Evolutionary conservation across 129 eudicot species (phyloP), one percentile per base, ranked within the genome.

Genomic region (Chrysanthemum lavandulifolium): DNA sequence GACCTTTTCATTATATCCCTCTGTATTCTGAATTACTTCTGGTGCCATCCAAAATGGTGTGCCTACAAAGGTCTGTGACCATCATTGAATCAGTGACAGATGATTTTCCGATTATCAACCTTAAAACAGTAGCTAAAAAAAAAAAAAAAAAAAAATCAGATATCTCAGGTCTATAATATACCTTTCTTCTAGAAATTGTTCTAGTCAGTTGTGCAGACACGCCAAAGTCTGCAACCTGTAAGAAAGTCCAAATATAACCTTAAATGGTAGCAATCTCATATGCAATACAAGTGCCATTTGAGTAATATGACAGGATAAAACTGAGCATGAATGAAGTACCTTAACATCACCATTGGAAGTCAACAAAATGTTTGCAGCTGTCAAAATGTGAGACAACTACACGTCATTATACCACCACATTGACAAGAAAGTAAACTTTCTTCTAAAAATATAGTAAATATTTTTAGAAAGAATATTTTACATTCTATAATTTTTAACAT

Each of bases 11-110:
- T 89, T 87, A 84, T 93, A 93, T 68, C 98, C 98, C 15, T 89
- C 98, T n/a, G 95, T 79, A 82, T 93, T 93, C 75, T 93, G 98
- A 82, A 93, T 93, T 45, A 93, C 98, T 81, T 93, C 98, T 23
- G 98, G 98, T 29, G 98, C 98, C 98, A 93, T 93, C 98, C 98
- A 93, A 79, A 93, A 93, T 56, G 98, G 98, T 48, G 98, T 93
- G 75, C 98, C 98, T 80, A 93, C 98, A 86, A 93, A 93, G 16
- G 98, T 93, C 98, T 93, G 80, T 67, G 58, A 92, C 71, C 68
- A 43, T 68, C 60, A 85, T 73, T 61, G 73, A 64, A 82, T 87
- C 75, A 87, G 86, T 43, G 10, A 21, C n/a, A 48, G 68, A 49
- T 13, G 1, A 54, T 65, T 61, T 47, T 14, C 62, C 61, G 5